A percentile compares a stretch with the other conserved stretches of the same genome.
phyloP scores from a whole-genome alignment of 2,329 filamentous ascomycete species.

The Colletotrichum musae region DNA sequence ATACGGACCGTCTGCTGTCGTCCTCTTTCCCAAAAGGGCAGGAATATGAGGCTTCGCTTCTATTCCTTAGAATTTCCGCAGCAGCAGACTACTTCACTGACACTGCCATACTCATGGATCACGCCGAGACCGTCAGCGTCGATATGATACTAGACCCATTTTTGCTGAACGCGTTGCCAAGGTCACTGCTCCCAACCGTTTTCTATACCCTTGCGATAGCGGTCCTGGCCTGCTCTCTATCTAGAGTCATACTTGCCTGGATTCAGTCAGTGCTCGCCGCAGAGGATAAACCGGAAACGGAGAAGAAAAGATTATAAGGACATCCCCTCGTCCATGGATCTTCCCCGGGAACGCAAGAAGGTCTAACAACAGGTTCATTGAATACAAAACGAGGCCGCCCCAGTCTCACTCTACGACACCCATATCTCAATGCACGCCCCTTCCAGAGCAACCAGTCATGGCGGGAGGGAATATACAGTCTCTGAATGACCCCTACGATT shows the following conservation, averaged over 20 bases:
- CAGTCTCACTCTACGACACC: conserved; percentile 3
- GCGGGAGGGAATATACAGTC: conserved; percentile 9
- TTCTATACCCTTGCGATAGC: conserved; percentile 77
- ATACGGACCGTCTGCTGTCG: conserved; percentile 41
- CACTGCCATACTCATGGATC: conserved; percentile 80
- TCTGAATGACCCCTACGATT: background rate
- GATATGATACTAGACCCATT: conserved; percentile 92
- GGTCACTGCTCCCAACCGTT: conserved; percentile 80
- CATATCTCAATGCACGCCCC: conserved; percentile 1
- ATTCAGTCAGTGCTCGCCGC: conserved; percentile 48
- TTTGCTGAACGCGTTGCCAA: conserved; percentile 82
- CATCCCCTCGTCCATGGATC: conserved; percentile 28
- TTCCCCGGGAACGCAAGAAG: conserved; percentile 29
- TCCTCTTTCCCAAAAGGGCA: conserved; percentile 40
- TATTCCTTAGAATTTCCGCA: conserved; percentile 82
- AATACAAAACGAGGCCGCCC: conserved; percentile 20
- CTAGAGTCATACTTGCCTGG: conserved; percentile 52
- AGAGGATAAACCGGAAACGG: conserved; percentile 53
- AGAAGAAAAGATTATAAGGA: conserved; percentile 48
- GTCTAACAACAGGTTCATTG: conserved; percentile 33
- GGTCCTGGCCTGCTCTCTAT: conserved; percentile 60
- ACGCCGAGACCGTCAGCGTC: conserved; percentile 80
- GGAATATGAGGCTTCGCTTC: conserved; percentile 59
- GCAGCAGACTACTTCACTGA: conserved; percentile 89
- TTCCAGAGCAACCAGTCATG: conserved; percentile 10